These are phyloP conservation scores for Lyophyllum decastes DNA, from an alignment of 768 basidiomycete genomes.

Conservation along the genomic window DNA sequence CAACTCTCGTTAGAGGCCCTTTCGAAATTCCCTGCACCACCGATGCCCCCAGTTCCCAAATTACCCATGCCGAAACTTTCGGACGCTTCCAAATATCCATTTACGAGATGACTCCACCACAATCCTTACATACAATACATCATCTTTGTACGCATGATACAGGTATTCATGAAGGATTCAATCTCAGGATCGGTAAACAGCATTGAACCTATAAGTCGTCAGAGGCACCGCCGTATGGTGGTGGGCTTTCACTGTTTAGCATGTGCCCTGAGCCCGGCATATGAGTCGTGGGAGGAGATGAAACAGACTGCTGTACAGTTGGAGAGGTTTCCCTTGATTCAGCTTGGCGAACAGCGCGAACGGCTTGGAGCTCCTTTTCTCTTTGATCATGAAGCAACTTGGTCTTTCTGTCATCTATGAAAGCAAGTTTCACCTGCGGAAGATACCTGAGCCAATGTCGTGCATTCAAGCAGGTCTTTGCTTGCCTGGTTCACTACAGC, in stretches of 20 bases:
- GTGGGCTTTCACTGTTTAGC: conserved; percentile 25
- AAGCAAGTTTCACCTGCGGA: conserved; percentile 72
- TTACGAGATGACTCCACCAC: neutral
- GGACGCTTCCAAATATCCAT: conserved; percentile 16
- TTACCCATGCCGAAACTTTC: conserved; percentile 24
- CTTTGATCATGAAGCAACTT: conserved; percentile 56
- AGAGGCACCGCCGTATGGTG: conserved; percentile 16
- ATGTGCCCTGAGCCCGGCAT: conserved; percentile 43
- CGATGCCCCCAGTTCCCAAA: conserved; percentile 26
- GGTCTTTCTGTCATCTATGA: conserved; percentile 73
- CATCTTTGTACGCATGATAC: neutral
- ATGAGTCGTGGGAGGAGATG: conserved; percentile 18
- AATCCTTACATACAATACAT: neutral
- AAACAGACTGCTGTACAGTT: conserved; percentile 2
- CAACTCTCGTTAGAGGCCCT: conserved; percentile 27
- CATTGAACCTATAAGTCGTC: conserved; percentile 3
- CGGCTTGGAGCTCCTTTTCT: conserved; percentile 53
- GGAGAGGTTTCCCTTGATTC: conserved; percentile 10
- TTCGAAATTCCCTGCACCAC: conserved; percentile 40
- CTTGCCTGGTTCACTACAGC: conserved; percentile 57
- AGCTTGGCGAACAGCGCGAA: conserved; percentile 30
- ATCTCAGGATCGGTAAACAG: neutral
- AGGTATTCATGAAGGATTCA: neutral
- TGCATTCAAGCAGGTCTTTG: neutral
- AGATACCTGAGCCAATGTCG: neutral